Conservation (phyloP, 2,329 filamentous ascomycete genomes). For the Fusarium humuli region DNA sequence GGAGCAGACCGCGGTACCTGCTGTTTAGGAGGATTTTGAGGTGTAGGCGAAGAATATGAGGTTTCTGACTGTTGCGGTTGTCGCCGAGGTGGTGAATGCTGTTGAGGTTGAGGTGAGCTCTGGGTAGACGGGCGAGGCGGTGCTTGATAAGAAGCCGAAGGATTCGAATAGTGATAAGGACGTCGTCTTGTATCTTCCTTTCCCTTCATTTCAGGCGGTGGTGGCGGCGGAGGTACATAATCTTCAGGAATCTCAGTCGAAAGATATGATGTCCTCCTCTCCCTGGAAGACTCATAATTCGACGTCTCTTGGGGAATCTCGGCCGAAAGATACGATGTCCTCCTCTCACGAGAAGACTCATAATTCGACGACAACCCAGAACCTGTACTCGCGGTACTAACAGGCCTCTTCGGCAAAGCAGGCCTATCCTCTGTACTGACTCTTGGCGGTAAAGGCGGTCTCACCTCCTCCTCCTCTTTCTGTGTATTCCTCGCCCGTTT, state of each 20-base stretch:
- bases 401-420: slow-evolving; percentile 30
- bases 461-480: neutral
- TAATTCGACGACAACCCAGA: neutral
- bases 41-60: neutral
- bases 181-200: no score
- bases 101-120: neutral
- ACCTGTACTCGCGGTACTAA: neutral
- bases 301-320: neutral
- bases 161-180: no score
- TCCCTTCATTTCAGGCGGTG: neutral
- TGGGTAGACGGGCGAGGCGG: no score
- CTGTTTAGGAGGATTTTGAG: no score
- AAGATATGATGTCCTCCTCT: neutral
- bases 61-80: no score
- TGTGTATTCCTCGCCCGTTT: neutral
- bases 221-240: slow-evolving; percentile 1
- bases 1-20: neutral
- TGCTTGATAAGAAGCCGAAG: no score
- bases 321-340: neutral
- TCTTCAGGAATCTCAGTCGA: neutral
- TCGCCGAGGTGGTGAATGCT: neutral
- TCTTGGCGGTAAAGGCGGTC: slow-evolving; percentile 23
- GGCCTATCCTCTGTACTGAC: slow-evolving; percentile 15
- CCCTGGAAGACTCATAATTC: neutral
- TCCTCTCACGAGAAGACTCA: slow-evolving; percentile 1